These are phyloP conservation scores for Naganishia randhawae DNA, from an alignment of 768 basidiomycete species.

Conservation along the genomic window DNA sequence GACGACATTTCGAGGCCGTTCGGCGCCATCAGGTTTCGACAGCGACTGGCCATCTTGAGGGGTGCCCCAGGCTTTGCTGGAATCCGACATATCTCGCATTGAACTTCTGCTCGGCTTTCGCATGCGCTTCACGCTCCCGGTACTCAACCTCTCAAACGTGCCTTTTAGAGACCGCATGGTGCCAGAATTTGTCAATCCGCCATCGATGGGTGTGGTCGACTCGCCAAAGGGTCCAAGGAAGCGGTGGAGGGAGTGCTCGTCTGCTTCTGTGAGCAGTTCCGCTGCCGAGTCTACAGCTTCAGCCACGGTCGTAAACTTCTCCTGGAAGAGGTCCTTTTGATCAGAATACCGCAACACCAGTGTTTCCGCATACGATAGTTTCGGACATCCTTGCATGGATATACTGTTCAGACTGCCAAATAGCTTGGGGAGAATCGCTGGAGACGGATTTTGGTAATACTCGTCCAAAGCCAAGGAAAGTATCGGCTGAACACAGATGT, in stretches of 20 bases:
- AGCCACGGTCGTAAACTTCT: constrained; percentile 60
- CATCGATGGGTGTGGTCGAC: background rate
- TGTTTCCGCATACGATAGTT: constrained; percentile 75
- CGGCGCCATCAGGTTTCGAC: constrained; percentile 17
- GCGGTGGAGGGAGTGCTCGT: background rate
- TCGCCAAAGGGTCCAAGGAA: background rate
- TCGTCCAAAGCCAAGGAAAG: constrained; percentile 91
- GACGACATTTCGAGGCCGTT: background rate
- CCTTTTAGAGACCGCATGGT: constrained; percentile 23
- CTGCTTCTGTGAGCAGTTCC: background rate
- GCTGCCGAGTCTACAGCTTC: background rate
- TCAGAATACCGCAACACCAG: constrained; percentile 84
- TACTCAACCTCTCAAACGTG: constrained; percentile 16
- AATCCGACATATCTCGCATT: constrained; percentile 4
- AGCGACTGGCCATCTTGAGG: constrained; percentile 22
- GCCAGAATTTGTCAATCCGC: background rate
- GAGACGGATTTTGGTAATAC: constrained; percentile 82
- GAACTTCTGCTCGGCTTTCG: constrained; percentile 24
- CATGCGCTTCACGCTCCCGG: constrained; percentile 18
- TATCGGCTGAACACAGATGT: constrained; percentile 63
- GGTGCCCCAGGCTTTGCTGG: constrained; percentile 28
- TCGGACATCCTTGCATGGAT: constrained; percentile 73
- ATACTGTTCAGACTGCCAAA: constrained; percentile 93
- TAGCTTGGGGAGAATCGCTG: constrained; percentile 80
- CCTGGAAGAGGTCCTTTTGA: constrained; percentile 83